Percentiles rank a stretch among this genome's conserved stretches.
phyloP scores from a whole-genome alignment of 1,284 basidiomycete species.

The Ganoderma multipileum region DNA sequence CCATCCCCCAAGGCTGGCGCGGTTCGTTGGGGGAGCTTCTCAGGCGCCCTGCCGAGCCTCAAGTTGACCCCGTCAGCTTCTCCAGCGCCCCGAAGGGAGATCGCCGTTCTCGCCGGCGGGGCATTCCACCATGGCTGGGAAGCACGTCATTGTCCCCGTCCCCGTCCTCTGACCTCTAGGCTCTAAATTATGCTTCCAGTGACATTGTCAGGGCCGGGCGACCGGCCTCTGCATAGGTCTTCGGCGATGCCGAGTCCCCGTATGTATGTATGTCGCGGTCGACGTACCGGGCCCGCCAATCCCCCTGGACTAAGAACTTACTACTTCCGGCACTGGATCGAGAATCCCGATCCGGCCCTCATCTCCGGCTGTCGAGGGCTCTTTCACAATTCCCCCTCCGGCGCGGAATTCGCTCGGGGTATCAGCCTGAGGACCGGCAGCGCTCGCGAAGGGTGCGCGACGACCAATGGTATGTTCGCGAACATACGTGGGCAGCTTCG shows the following conservation, averaged over 20 bases:
- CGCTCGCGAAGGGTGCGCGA: background rate
- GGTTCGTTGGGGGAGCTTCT: slow-evolving; percentile 2
- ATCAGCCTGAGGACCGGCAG: background rate
- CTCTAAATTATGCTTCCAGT: no score
- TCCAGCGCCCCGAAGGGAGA: slow-evolving; percentile 15
- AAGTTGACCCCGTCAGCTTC: background rate
- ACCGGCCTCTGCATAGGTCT: background rate
- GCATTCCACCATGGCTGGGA: background rate
- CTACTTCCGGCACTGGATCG: background rate
- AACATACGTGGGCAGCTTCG: background rate
- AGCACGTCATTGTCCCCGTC: background rate
- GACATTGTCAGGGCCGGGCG: background rate
- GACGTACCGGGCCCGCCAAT: background rate
- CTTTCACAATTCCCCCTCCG: background rate
- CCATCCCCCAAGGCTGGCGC: background rate
- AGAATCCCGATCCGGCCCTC: background rate
- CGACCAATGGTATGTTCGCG: background rate
- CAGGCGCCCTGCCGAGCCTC: background rate
- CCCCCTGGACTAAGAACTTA: background rate
- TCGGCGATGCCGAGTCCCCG: slow-evolving; percentile 4
- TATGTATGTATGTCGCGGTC: background rate
- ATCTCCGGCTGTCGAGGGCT: background rate
- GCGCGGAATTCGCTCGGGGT: background rate
- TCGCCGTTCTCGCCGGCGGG: slow-evolving; percentile 12
- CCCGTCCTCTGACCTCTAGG: no score